A percentile compares a stretch with the other conserved stretches of the same genome.
Evolutionary conservation across 2,329 filamentous ascomycete genomes (phyloP).

Genomic region (Shiraia sp.): DNA sequence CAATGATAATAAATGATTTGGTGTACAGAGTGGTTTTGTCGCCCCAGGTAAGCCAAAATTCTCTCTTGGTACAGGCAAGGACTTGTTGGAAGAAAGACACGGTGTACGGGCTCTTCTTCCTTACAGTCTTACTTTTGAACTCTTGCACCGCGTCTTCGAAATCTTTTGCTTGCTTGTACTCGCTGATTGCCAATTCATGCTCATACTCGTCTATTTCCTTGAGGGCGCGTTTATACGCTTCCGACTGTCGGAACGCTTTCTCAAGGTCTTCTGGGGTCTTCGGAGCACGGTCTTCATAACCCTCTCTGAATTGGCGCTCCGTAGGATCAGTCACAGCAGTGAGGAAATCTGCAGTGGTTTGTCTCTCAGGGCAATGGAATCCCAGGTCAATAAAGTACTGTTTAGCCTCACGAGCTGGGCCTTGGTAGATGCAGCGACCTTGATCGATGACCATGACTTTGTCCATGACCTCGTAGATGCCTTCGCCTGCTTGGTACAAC

Average conservation of each 20-base stretch:
- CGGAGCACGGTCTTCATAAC: conserved; percentile 64
- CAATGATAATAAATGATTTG: conserved; percentile 77
- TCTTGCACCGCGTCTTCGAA: conserved; percentile 69
- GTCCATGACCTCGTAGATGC: conserved; percentile 75
- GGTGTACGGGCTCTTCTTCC: conserved; percentile 74
- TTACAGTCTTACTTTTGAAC: conserved; percentile 67
- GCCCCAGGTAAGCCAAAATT: conserved; percentile 78
- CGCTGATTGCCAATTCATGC: conserved; percentile 58
- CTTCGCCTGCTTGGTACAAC: conserved; percentile 71
- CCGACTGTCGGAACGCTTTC: conserved; percentile 66
- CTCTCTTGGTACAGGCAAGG: conserved; percentile 67
- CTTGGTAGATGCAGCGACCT: conserved; percentile 71
- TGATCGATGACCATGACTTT: conserved; percentile 78
- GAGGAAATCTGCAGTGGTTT: conserved; percentile 78
- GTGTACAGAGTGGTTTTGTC: conserved; percentile 73
- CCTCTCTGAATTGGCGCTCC: conserved; percentile 67
- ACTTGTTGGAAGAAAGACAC: conserved; percentile 76
- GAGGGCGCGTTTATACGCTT: conserved; percentile 63
- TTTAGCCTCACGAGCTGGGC: conserved; percentile 62
- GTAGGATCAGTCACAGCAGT: conserved; percentile 75
- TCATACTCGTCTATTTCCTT: conserved; percentile 67
- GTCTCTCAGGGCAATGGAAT: conserved; percentile 61
- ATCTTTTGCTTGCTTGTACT: conserved; percentile 63
- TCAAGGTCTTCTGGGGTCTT: conserved; percentile 72
- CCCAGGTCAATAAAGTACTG: conserved; percentile 70